Evolutionary conservation across 768 basidiomycete species (phyloP), one percentile per base, ranked within the genome.

Genomic region (Cyathus striatus): DNA sequence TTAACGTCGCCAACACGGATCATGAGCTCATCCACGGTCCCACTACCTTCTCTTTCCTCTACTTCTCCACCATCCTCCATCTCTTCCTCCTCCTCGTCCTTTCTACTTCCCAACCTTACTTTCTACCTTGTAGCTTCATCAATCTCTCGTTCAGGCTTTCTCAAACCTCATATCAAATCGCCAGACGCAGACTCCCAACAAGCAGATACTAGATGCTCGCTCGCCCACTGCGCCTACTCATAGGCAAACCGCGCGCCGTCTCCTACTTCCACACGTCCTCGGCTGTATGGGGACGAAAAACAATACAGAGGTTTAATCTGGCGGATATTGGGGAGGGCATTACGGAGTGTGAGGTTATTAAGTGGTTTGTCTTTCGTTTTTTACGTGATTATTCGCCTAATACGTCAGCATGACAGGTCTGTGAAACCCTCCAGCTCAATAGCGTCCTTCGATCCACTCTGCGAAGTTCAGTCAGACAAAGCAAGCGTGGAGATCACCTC

Each of bases 311-410:
- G 6, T 89, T 89, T 69, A 87, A 80, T 44, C 76, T 90, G 27
- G 86, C 87, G 1, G 87, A 90, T 58, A 89, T 92, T 55, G 90
- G 91, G 3, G 90, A 92, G 62, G 90, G 90, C 4, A 91, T 93
- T 50, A 90, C 89, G 18, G 90, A 93, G 61, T 89, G 87, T 56
- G 89, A 94, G 63, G 76, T 93, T 49, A 81, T 94, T 37, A 83
- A 82, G 60, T 93, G 90, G 90, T 86, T 48, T 47, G 79, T 71
- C 7, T 6, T 6, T 9, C 35, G 35, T 18, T 7, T 36, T 36
- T 18, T 36, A 7, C 17, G 7, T 36, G 9, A 30, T 30, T n/a
- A 9, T 30, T 9, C 27, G 9, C 27, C 27, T 30, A n/a, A n/a
- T 30, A 30, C 35, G 27, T 32, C 16, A 12, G 30, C 4, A 12